Base-by-base conservation (phyloP, 441 rosid species). In the Adansonia gregorii region DNA sequence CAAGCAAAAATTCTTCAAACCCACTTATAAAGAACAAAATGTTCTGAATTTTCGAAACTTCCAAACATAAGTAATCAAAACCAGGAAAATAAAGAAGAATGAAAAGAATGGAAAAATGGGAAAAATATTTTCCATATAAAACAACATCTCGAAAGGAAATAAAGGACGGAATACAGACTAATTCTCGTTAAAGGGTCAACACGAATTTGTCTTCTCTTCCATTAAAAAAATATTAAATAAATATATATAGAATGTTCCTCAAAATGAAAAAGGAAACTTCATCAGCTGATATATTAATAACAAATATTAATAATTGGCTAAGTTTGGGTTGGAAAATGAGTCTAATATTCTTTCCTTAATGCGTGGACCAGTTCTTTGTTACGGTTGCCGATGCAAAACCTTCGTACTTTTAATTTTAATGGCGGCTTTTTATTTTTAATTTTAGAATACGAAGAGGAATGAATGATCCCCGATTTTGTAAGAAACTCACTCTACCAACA, bases 11-110 rank as follows among this genome's bases (percentile, higher is more conserved):
- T 24, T 24, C 27, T 24, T 24, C 27, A 24, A 24, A 56, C 65
- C 15, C n/a, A 60, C 41, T 60, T 60, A 59, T 10, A 6, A 4
- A 68, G 68, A 45, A 69, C 81, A 83, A 81, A 22, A 14, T 77
- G 31, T 72, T 4, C 0, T 24, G 80, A 74, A 75, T 39, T 78
- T 78, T 76, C 78, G 41, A 51, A 35, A 41, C 7, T 11, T 27
- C 39, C 39, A 12, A 67, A 74, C 2, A 0, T 12, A 10, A 27
- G 24, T 4, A 7, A 54, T 66, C 60, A n/a, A 65, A 15, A 43
- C 14, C 0, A 58, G 31, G 43, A 78, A 14, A 15, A 49, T 8
- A 24, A 55, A 19, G 48, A 12, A 10, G 39, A 60, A 24, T 24
- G 27, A 24, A 24, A 24, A 24, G 27, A 24, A 24, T 24, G 0